Conservation (phyloP, 2,329 filamentous ascomycete species). For the Cladosporium sp. region DNA sequence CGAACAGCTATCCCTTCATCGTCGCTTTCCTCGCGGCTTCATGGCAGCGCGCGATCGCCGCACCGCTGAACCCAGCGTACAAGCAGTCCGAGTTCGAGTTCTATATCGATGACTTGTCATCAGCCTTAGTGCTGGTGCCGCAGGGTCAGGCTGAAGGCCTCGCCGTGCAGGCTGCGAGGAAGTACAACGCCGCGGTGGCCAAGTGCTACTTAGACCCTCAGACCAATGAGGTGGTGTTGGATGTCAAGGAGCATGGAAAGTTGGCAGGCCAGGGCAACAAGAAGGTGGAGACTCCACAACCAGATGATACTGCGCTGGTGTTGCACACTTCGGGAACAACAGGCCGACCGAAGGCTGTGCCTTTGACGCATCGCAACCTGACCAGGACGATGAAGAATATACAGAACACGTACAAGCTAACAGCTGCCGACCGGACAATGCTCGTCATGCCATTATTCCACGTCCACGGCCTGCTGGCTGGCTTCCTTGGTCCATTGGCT, state of each 20-base stretch:
- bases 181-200: slow-evolving; percentile 79
- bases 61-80: slow-evolving; percentile 84
- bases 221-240: slow-evolving; percentile 66
- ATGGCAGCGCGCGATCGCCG: slow-evolving; percentile 81
- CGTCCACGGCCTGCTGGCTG: slow-evolving; percentile 83
- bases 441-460: slow-evolving; percentile 91
- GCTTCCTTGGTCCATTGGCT: slow-evolving; percentile 73
- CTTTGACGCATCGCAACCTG: slow-evolving; percentile 77
- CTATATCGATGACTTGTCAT: slow-evolving; percentile 85
- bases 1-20: slow-evolving; percentile 86
- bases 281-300: slow-evolving; percentile 57
- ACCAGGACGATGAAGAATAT: slow-evolving; percentile 84
- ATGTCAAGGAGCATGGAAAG: slow-evolving; percentile 75
- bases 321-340: slow-evolving; percentile 85
- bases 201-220: slow-evolving; percentile 74
- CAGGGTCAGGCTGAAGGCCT: slow-evolving; percentile 65
- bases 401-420: slow-evolving; percentile 72
- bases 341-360: slow-evolving; percentile 80
- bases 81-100: slow-evolving; percentile 91
- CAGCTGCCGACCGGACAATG: slow-evolving; percentile 71
- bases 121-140: slow-evolving; percentile 74
- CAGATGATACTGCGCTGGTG: slow-evolving; percentile 77
- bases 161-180: slow-evolving; percentile 73
- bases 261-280: slow-evolving; percentile 54
- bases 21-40: slow-evolving; percentile 81